A percentile compares a stretch with the other conserved stretches of the same genome.
Evolutionary conservation across 139 green algal species (phyloP).

Genomic region (Closterium sp.): DNA sequence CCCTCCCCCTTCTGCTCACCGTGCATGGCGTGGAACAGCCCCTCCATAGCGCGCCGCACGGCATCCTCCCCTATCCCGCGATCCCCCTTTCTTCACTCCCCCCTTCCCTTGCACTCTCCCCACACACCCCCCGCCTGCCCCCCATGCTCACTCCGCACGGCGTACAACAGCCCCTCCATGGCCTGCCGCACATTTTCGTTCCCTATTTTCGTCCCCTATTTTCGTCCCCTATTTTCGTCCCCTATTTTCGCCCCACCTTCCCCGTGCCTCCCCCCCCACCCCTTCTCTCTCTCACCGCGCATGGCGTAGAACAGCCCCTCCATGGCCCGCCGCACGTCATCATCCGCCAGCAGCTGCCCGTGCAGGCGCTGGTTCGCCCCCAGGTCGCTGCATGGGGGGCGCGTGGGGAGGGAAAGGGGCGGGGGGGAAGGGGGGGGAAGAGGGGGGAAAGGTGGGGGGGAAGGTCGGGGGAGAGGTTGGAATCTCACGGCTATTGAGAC

Average conservation of each 20-base stretch:
- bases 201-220: neutral
- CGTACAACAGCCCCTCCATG: neutral
- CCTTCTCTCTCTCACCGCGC: neutral
- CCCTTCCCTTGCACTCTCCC: neutral
- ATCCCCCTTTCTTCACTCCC: neutral
- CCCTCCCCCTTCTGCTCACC: neutral
- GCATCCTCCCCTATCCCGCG: neutral
- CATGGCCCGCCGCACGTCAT: neutral
- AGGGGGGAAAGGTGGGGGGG: too few species aligned
- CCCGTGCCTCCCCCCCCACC: too few species aligned
- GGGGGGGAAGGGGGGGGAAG: too few species aligned
- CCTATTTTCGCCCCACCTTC: too few species aligned
- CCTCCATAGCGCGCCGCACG: neutral
- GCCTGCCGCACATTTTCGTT: neutral
- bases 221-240: too few species aligned
- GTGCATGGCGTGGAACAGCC: neutral
- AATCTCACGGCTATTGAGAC: too few species aligned
- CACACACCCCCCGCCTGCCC: neutral
- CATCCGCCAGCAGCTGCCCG: neutral
- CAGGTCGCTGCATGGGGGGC: neutral
- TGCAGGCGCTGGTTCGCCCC: neutral
- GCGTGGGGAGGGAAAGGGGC: too few species aligned
- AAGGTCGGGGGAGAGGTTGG: too few species aligned
- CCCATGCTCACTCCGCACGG: neutral
- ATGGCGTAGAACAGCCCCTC: slow-evolving; percentile 5